These are phyloP conservation scores for Dendrocalamus sinicus DNA, from an alignment of 176 grass and related monocot species.

Conservation along the genomic window DNA sequence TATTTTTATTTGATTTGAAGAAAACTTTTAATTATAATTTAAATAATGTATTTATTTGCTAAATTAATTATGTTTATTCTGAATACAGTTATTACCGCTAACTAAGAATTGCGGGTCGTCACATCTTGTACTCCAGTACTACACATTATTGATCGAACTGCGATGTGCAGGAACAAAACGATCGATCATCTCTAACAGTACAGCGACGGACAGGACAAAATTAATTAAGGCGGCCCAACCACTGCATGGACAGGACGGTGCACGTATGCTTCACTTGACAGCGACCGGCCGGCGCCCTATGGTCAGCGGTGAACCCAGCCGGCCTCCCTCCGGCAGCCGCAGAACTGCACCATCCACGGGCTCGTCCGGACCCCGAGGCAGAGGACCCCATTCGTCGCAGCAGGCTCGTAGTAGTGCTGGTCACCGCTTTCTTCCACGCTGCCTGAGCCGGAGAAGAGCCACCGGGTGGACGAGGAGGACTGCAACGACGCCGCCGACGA, in stretches of 20 bases:
- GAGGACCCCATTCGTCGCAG: neutral
- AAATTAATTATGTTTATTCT: too few relatives aligned
- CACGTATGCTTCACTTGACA: neutral
- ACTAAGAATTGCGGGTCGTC: too few relatives aligned
- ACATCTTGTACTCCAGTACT: too few relatives aligned
- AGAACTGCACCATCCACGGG: constrained; percentile 50
- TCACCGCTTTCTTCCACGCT: neutral
- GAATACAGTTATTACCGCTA: too few relatives aligned
- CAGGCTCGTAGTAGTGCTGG: constrained; percentile 14
- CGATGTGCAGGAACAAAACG: neutral
- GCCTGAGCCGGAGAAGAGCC: constrained; percentile 52
- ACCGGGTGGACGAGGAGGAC: constrained; percentile 53
- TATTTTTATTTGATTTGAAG: too few relatives aligned
- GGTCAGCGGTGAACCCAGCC: constrained; percentile 43
- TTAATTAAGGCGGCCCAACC: constrained; percentile 23
- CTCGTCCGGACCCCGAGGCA: constrained; percentile 34
- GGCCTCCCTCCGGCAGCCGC: constrained; percentile 26
- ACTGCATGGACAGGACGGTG: neutral
- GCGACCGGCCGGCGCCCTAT: constrained; percentile 31
- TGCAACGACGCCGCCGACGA: constrained; percentile 34
- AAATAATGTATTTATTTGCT: too few relatives aligned
- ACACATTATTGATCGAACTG: neutral
- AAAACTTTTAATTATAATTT: too few relatives aligned
- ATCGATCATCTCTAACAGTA: constrained; percentile 13
- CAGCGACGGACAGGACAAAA: too few relatives aligned